Evolutionary conservation across 305 asterid genomes (phyloP).

Genomic region (Fraxinus floribunda): DNA sequence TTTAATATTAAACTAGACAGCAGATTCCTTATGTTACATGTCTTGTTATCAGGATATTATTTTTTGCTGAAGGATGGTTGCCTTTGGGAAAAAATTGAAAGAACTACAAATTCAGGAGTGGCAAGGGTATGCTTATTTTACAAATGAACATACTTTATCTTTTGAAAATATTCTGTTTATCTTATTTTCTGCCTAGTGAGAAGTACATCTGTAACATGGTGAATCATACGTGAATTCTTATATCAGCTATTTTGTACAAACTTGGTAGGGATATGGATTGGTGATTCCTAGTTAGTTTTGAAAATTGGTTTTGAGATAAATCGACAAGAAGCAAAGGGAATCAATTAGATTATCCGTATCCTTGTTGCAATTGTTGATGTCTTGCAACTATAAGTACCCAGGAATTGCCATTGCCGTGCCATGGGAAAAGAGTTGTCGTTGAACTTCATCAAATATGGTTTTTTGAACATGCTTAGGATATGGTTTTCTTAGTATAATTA

Average conservation of each 20-base stretch:
- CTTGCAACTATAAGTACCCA: neutral
- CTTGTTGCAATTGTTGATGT: neutral
- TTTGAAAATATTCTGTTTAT: neutral
- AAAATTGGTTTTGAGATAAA: neutral
- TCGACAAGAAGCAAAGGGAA: neutral
- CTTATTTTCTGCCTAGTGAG: neutral
- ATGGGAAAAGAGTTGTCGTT: neutral
- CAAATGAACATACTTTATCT: neutral
- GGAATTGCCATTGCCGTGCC: neutral
- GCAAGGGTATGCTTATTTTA: constrained; percentile 53
- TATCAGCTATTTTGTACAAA: neutral
- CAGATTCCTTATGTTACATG: neutral
- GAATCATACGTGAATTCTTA: neutral
- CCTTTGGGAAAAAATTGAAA: constrained; percentile 69
- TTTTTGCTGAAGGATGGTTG: constrained; percentile 50
- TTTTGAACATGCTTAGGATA: neutral
- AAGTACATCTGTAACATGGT: neutral
- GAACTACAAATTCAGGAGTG: constrained; percentile 61
- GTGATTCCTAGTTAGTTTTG: neutral
- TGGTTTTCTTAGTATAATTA: neutral
- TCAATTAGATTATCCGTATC: neutral
- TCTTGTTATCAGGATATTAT: constrained; percentile 13
- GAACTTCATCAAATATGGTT: neutral
- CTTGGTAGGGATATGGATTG: neutral
- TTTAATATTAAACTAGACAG: neutral